A percentile compares a stretch with the other conserved stretches of the same genome.
Evolutionary conservation across 1,284 basidiomycete genomes (phyloP).

Genomic region (Xanthoconium separans): DNA sequence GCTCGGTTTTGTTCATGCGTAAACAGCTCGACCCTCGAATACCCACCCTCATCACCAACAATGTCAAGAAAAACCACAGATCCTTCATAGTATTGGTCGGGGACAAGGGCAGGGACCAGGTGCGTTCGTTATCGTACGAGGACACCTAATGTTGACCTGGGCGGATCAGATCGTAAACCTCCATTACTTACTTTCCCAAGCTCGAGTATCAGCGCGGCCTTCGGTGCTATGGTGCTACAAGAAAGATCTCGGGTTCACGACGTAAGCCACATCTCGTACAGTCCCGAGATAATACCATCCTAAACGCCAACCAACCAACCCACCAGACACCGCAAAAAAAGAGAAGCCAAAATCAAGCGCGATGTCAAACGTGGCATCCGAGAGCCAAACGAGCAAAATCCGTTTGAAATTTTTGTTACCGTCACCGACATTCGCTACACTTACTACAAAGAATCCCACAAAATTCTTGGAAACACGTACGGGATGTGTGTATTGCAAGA

Average conservation of each 20-base stretch:
- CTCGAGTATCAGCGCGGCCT: constrained; percentile 84
- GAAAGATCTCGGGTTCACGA: constrained; percentile 94
- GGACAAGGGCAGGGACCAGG: constrained; percentile 93
- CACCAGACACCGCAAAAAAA: constrained; percentile 90
- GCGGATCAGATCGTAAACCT: constrained; percentile 85
- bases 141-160: neutral
- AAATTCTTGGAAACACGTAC: constrained; percentile 96
- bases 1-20: constrained; percentile 46
- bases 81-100: constrained; percentile 98
- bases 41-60: constrained; percentile 89
- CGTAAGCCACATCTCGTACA: constrained; percentile 44
- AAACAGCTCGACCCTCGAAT: constrained; percentile 92
- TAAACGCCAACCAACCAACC: neutral
- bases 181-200: constrained; percentile 92
- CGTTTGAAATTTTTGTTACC: constrained; percentile 97
- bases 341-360: constrained; percentile 92
- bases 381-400: constrained; percentile 93
- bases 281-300: neutral
- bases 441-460: constrained; percentile 95
- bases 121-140: constrained; percentile 31
- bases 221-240: constrained; percentile 98
- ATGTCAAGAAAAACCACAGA: constrained; percentile 90
- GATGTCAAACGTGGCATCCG: constrained; percentile 93
- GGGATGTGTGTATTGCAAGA: constrained; percentile 98
- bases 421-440: constrained; percentile 99